These are phyloP conservation scores for Volvox africanus DNA, from an alignment of 139 green algal genomes.

Conservation along the genomic window DNA sequence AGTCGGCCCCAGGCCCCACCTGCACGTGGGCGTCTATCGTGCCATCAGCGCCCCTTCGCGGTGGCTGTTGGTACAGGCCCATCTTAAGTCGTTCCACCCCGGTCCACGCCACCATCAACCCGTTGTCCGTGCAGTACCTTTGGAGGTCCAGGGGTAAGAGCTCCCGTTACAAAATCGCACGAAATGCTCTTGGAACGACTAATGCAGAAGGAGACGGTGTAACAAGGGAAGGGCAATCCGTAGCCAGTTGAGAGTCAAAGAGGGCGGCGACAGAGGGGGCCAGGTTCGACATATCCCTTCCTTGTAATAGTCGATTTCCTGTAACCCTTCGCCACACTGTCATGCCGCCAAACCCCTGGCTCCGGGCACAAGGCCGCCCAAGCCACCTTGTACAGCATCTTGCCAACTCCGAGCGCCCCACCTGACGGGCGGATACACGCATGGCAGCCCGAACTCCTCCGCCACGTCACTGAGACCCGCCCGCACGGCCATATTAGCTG, in stretches of 20 bases:
- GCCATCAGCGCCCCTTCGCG: constrained; percentile 16
- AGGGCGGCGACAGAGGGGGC: too few species aligned
- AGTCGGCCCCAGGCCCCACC: constrained; percentile 22
- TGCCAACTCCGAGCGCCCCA: neutral
- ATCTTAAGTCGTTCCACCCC: constrained; percentile 58
- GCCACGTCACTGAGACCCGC: constrained; percentile 68
- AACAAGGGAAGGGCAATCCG: too few species aligned
- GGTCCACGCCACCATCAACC: constrained; percentile 97
- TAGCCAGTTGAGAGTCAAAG: too few species aligned
- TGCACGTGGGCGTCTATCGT: constrained; percentile 8
- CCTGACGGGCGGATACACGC: constrained; percentile 83
- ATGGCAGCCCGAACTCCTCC: constrained; percentile 62
- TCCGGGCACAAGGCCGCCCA: too few species aligned
- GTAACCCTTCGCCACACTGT: too few species aligned
- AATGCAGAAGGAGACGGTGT: neutral
- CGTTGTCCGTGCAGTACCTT: constrained; percentile 95
- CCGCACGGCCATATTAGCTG: constrained; percentile 86
- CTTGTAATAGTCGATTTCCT: too few species aligned
- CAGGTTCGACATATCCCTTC: too few species aligned
- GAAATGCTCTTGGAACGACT: too few species aligned
- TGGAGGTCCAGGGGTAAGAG: too few species aligned
- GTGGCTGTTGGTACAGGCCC: constrained; percentile 53
- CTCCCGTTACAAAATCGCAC: too few species aligned
- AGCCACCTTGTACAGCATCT: too few species aligned
- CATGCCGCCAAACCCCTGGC: too few species aligned